A percentile compares a stretch with the other conserved stretches of the same genome.
These are phyloP conservation scores for Gilbertella persicaria DNA, from an alignment of 371 early-diverging fungal species.

Conservation along the genomic window DNA sequence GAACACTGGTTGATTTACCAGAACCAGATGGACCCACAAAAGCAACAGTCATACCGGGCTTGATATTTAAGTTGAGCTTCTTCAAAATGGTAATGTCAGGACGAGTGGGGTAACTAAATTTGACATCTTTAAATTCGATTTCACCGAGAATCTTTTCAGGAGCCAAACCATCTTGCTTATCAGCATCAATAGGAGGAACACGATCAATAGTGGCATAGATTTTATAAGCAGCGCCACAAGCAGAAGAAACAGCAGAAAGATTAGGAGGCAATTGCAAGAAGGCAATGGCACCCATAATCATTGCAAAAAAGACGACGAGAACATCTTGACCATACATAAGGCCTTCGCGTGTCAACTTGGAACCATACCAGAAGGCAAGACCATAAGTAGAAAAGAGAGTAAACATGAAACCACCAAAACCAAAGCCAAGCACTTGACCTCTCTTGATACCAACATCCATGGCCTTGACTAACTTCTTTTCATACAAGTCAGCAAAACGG, in stretches of 20 bases:
- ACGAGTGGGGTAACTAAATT: constrained; percentile 77
- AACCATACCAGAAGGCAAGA: constrained; percentile 83
- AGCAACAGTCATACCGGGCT: constrained; percentile 78
- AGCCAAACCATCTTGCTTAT: constrained; percentile 52
- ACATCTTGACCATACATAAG: constrained; percentile 53
- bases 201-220: constrained; percentile 84
- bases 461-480: constrained; percentile 54
- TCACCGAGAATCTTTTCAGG: constrained; percentile 56
- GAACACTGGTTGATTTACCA: constrained; percentile 90
- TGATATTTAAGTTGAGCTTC: constrained; percentile 58
- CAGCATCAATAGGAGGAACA: constrained; percentile 64
- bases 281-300: constrained; percentile 64
- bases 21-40: constrained; percentile 81
- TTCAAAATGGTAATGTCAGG: constrained; percentile 72
- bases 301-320: constrained; percentile 71
- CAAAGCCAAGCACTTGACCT: constrained; percentile 52
- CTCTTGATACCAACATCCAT: constrained; percentile 57
- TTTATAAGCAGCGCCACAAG: constrained; percentile 65
- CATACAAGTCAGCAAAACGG: constrained; percentile 68
- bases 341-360: constrained; percentile 51
- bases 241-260: constrained; percentile 60
- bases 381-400: constrained; percentile 68
- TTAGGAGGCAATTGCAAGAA: constrained; percentile 59
- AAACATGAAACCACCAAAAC: constrained; percentile 67
- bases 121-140: constrained; percentile 72